Base-by-base conservation (phyloP, 768 basidiomycete genomes). In the Lactarius indigo region DNA sequence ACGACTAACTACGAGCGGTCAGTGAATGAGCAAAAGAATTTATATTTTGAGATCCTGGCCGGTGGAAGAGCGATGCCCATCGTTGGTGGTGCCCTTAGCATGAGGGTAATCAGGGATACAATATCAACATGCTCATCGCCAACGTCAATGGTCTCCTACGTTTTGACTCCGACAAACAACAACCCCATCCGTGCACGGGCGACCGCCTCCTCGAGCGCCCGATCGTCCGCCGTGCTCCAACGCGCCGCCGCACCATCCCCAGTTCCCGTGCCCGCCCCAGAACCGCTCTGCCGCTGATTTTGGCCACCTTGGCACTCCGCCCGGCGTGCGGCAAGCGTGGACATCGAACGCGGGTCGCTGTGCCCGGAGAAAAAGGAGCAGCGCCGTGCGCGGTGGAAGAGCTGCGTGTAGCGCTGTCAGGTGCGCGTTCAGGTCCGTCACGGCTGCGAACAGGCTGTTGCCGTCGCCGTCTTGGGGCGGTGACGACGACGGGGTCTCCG, bases 341-440 rank as follows among this genome's bases (percentile, higher is more conserved):
- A 80, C 92, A 96, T 94, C 8, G 76, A 79, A 0, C 92, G 85
- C 0, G 96, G 95, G 75, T 97, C 92, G 0, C 88, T 87, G 73
- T 98, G 94, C 1, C 96, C 95, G 0, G 90, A 92, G 73, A 97
- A 87, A 87, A 44, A 98, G 80, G 61, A 98, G 77, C 26, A 98
- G 75, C 0, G 94, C 94, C 0, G 95, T 93, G 26, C 88, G 85
- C 2, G 88, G 75, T 0, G 95, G 94, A 0, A 98, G 83, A 0
- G 86, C 75, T 0, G 82, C 78, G 72, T 96, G 87, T 0, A 98
- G 78, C 2, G 77, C 72, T 42, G 77, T 75, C 5, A 98, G 82
- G 8, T 86, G 87, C 0, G 73, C 72, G 76, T 96, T 84, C 42
- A 97, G 81, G 1, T 78, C 71, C 0, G 76, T 64, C 28, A 91